A percentile compares a stretch with the other conserved stretches of the same genome.
Evolutionary conservation across 2,329 filamentous ascomycete genomes (phyloP).

Genomic region (Blumeria hordei): DNA sequence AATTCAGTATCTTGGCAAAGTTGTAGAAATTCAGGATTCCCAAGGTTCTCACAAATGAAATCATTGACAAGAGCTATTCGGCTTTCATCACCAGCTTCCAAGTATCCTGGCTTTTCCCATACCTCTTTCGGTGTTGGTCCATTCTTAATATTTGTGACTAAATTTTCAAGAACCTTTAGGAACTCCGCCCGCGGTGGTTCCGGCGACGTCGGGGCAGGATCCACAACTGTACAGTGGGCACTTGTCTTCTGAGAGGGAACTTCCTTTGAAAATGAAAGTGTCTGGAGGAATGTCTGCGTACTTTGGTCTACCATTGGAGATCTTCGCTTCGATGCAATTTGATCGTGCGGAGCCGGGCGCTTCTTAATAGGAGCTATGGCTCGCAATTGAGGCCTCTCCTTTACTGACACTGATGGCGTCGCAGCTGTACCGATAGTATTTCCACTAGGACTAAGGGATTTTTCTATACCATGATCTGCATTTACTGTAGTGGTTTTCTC

Average conservation of each 20-base stretch:
- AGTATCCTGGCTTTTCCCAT: constrained; percentile 10
- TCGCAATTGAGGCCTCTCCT: no score
- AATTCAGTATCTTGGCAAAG: constrained; percentile 25
- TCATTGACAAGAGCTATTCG: constrained; percentile 21
- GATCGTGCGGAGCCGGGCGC: constrained; percentile 2
- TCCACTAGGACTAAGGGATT: no score
- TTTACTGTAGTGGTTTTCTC: no score
- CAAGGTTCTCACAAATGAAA: constrained; percentile 24
- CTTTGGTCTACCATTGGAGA: constrained; percentile 11
- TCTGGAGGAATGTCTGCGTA: constrained; percentile 11
- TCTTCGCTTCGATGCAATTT: constrained; percentile 7
- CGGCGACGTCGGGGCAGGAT: not conserved
- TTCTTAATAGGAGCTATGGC: not conserved
- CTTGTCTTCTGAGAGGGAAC: no score
- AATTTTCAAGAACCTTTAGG: constrained; percentile 7
- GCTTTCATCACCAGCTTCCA: constrained; percentile 15
- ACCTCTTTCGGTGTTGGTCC: constrained; percentile 9
- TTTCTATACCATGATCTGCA: no score
- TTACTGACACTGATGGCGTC: no score
- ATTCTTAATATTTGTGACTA: constrained; percentile 8
- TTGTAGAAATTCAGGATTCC: constrained; percentile 23
- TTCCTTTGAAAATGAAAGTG: not conserved
- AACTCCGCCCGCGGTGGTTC: constrained; percentile 7
- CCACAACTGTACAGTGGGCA: no score
- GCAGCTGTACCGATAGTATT: no score